Conservation (phyloP, 306 rosid genomes). For the Lablab purpureus region DNA sequence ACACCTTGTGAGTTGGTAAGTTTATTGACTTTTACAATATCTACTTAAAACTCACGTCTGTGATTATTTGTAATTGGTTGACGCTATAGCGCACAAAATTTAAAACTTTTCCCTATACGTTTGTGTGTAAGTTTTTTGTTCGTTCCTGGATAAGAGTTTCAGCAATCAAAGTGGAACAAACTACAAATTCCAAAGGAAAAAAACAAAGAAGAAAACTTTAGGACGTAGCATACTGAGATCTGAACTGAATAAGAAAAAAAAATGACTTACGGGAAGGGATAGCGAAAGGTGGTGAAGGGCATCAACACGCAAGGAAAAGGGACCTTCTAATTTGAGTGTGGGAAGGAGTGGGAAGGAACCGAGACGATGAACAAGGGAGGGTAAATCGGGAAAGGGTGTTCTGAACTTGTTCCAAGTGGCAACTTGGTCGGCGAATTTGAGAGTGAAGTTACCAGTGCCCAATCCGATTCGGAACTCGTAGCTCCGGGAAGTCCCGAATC, state of each 20-base stretch:
- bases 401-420: constrained; percentile 67
- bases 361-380: constrained; percentile 55
- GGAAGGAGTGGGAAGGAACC: constrained; percentile 63
- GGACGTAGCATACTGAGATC: background rate
- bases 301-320: constrained; percentile 69
- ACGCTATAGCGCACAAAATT: background rate
- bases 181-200: background rate
- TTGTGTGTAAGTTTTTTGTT: background rate
- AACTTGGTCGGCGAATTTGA: constrained; percentile 68
- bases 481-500: constrained; percentile 60
- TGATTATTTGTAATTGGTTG: background rate
- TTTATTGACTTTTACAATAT: background rate
- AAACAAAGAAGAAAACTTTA: background rate
- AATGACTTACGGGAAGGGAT: constrained; percentile 63
- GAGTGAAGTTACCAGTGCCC: constrained; percentile 54
- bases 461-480: constrained; percentile 68
- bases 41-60: background rate
- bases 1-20: background rate
- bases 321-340: constrained; percentile 72
- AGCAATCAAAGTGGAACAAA: background rate
- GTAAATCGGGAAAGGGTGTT: constrained; percentile 55
- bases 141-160: background rate
- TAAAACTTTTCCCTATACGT: background rate
- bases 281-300: constrained; percentile 57
- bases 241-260: background rate